Percentiles rank a stretch among this genome's conserved stretches.
phyloP scores from a whole-genome alignment of 768 basidiomycete species.

The Lentinula edodes region DNA sequence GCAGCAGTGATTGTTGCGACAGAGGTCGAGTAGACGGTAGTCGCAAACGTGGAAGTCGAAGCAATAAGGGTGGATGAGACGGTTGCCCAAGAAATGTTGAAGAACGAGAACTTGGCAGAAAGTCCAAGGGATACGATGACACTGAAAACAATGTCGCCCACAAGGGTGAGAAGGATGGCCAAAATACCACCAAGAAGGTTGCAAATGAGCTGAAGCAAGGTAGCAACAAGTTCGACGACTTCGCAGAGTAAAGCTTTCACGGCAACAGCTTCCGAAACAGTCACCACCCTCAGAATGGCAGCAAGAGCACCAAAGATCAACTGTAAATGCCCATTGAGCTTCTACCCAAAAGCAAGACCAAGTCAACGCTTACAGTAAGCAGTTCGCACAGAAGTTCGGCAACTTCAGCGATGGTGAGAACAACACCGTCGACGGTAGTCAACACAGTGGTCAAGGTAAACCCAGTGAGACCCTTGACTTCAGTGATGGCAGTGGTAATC shows the following conservation, averaged over 20 bases:
- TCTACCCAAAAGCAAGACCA: not conserved
- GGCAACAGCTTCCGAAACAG: not conserved
- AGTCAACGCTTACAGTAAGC: not conserved
- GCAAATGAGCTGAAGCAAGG: conserved; percentile 7
- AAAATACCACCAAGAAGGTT: conserved; percentile 7
- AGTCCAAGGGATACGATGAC: not conserved
- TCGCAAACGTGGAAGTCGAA: not conserved
- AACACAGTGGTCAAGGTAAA: conserved; percentile 4
- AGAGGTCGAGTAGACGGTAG: not conserved
- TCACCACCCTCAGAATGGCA: conserved; percentile 3
- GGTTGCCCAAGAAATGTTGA: not conserved
- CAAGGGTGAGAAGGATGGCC: conserved; percentile 7
- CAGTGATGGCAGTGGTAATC: conserved; percentile 3
- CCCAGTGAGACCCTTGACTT: conserved; percentile 5
- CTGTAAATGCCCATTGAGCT: not conserved
- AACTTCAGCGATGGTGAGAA: conserved; percentile 5
- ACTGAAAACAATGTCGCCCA: not conserved
- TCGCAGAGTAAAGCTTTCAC: conserved; percentile 3
- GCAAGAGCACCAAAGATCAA: conserved; percentile 7
- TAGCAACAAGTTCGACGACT: conserved; percentile 4
- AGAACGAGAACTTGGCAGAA: not conserved
- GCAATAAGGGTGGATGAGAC: not conserved
- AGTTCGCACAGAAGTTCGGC: conserved; percentile 6
- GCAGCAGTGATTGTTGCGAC: not conserved
- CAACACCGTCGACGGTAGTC: conserved; percentile 5